Evolutionary conservation across 2,329 filamentous ascomycete species (phyloP).

Genomic region (Aureobasidium subglaciale): DNA sequence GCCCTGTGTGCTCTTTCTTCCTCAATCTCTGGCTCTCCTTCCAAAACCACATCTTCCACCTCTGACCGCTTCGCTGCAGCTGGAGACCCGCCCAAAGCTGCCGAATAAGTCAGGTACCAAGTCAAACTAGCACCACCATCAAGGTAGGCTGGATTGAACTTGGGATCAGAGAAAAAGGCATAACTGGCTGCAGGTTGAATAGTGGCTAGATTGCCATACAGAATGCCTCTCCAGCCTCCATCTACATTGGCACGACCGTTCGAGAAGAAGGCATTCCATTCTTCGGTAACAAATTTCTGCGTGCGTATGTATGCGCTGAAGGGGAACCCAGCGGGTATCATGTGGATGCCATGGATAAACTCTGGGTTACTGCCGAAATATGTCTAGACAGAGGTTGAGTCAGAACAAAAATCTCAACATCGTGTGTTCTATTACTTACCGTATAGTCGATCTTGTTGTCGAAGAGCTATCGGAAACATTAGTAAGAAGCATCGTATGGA

Average conservation of each 20-base stretch:
- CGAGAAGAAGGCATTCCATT: slow-evolving; percentile 75
- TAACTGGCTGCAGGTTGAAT: slow-evolving; percentile 64
- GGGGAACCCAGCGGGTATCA: slow-evolving; percentile 64
- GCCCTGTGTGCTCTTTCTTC: not conserved
- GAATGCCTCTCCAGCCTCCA: slow-evolving; percentile 78
- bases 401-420: not conserved
- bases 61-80: not conserved
- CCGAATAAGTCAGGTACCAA: slow-evolving; percentile 77
- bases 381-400: slow-evolving; percentile 44
- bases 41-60: not conserved
- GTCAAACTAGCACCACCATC: slow-evolving; percentile 78
- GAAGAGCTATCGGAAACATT: slow-evolving; percentile 49
- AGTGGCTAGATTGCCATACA: slow-evolving; percentile 76
- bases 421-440: not conserved
- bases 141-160: slow-evolving; percentile 62
- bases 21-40: not conserved
- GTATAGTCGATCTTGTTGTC: slow-evolving; percentile 94
- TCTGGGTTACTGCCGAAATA: slow-evolving; percentile 60
- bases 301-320: slow-evolving; percentile 61
- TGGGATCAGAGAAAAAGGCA: slow-evolving; percentile 61
- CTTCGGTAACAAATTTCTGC: slow-evolving; percentile 65
- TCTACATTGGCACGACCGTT: slow-evolving; percentile 58
- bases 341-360: slow-evolving; percentile 61
- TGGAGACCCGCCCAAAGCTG: slow-evolving; percentile 48
- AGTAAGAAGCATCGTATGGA: not conserved